Evolutionary conservation across 108 stramenopile species (phyloP).

Genomic region (Mediolabrus comicus): DNA sequence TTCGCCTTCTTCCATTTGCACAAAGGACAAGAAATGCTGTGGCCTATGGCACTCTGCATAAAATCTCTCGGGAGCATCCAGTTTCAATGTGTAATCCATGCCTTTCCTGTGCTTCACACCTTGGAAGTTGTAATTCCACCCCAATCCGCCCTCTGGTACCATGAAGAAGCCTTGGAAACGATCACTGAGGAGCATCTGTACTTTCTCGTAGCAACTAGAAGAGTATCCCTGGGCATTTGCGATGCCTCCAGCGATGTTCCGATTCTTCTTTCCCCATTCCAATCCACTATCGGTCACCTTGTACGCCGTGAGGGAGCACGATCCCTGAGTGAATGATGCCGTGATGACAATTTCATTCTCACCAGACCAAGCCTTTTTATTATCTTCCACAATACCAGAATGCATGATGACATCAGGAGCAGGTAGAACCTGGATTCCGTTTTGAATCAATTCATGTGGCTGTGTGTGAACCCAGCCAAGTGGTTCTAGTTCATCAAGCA

Average conservation of each 20-base stretch:
- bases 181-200: constrained; percentile 97
- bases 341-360: constrained; percentile 95
- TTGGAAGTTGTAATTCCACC: constrained; percentile 99
- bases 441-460: constrained; percentile 96
- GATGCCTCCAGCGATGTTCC: constrained; percentile 84
- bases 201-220: constrained; percentile 95
- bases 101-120: constrained; percentile 92
- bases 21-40: constrained; percentile 98
- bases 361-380: constrained; percentile 86
- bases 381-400: constrained; percentile 84
- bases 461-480: constrained; percentile 99
- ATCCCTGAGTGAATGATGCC: constrained; percentile 97
- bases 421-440: constrained; percentile 85
- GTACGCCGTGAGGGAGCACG: constrained; percentile 97
- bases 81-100: constrained; percentile 92
- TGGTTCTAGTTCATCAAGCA: constrained; percentile 94
- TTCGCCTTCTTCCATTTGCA: constrained; percentile 91
- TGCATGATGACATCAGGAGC: constrained; percentile 93
- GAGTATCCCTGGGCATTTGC: constrained; percentile 92
- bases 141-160: constrained; percentile 91
- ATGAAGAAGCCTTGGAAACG: constrained; percentile 98
- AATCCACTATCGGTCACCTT: constrained; percentile 90
- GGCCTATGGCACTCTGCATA: constrained; percentile 97
- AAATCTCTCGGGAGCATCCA: constrained; percentile 90
- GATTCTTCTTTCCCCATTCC: constrained; percentile 96